Evolutionary conservation across 176 grass and related monocot species (phyloP).

Genomic region (Canna indica): DNA sequence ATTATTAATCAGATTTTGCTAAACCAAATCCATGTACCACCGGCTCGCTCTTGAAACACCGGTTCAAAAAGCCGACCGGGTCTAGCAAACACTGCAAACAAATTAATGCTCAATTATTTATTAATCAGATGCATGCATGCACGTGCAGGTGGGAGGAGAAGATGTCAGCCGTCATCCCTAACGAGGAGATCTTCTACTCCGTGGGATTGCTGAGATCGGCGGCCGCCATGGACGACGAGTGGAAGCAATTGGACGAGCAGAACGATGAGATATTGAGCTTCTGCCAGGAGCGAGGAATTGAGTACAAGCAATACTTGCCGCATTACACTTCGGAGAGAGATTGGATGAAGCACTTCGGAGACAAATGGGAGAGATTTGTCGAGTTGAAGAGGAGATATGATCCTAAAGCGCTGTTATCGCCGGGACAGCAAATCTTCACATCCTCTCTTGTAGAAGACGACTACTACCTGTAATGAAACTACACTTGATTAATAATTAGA

Average conservation of each 20-base stretch:
- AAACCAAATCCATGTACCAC: no score
- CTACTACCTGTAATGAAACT: no score
- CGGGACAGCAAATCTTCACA: slow-evolving; percentile 14
- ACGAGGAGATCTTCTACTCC: slow-evolving; percentile 22
- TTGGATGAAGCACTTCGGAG: slow-evolving; percentile 16
- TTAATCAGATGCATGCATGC: no score
- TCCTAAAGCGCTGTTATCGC: slow-evolving; percentile 10
- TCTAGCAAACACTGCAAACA: no score
- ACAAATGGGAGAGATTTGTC: slow-evolving; percentile 6
- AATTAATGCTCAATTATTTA: no score
- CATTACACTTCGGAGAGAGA: neutral
- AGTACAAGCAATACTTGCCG: slow-evolving; percentile 18
- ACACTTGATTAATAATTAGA: no score
- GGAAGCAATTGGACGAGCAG: neutral
- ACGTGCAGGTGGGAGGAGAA: slow-evolving; percentile 23
- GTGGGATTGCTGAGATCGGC: slow-evolving; percentile 11
- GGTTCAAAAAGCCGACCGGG: no score
- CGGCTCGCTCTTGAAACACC: no score
- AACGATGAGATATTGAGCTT: slow-evolving; percentile 12
- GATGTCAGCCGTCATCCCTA: slow-evolving; percentile 7
- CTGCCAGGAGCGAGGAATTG: neutral
- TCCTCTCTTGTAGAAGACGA: no score
- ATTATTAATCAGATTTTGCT: no score
- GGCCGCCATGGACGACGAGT: neutral
- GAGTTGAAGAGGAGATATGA: slow-evolving; percentile 17